Evolutionary conservation across 2,329 filamentous ascomycete genomes (phyloP), one percentile per base, ranked within the genome.

Genomic region (Allantophomopsis cytisporea): DNA sequence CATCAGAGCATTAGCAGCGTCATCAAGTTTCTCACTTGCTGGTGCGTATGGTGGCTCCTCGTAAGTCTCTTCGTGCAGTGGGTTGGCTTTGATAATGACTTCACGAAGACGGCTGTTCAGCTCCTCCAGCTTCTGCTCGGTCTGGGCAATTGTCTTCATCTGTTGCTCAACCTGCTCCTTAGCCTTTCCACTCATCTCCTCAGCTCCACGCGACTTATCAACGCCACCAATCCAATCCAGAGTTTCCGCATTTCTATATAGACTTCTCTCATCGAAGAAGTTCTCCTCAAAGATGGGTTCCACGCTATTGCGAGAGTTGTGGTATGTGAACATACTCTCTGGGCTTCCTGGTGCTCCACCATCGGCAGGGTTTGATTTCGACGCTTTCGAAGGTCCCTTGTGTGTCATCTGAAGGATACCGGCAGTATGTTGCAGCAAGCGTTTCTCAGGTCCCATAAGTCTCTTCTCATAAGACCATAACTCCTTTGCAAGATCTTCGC

Each of bases 391-490:
- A n/a, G 81, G 68, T 1, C 74, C 76, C 50, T 80, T 82, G 60
- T 96, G 88, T 7, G 88, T 93, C 58, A 94, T 73, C 55, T 94
- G 87, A 39, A 98, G 64, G 31, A 98, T 84, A 35, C 85, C 89
- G 12, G 91, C 88, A 0, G 89, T 96, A 57, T 98, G 91, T 57
- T 89, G 79, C 38, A 96, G 64, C 35, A 98, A 64, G 45, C 77
- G 75, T 50, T 73, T 74, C 52, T 93, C 83, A 7, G 84, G 73
- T 42, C 81, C 72, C 62, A 86, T 78, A 43, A 81, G 65, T 47
- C 82, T 68, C 57, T 83, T 83, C 59, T 95, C 85, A 41, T 94
- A 64, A 43, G 73, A 71, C 63, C 83, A 85, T 31, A 96, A 64
- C 51, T 94, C 85, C 32, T 78, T 68, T 3, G 87, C 79, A 41